A percentile compares a stretch with the other conserved stretches of the same genome.
phyloP scores from a whole-genome alignment of 108 stramenopile species.

The Skeletonema menzelii region DNA sequence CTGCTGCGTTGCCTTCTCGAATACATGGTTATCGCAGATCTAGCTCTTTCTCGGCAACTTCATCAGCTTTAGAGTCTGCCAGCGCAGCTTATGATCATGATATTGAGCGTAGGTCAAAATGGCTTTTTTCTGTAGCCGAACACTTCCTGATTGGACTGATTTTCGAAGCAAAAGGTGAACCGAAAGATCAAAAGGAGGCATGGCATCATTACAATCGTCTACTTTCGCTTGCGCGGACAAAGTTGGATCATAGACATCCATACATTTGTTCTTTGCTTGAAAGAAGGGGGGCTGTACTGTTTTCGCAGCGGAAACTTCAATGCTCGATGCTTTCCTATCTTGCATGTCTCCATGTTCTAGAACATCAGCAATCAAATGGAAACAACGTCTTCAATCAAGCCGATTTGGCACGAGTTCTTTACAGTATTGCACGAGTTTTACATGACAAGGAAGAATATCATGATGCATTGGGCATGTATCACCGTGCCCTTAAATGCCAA shows the following conservation, averaged over 20 bases:
- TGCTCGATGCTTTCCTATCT: slow-evolving; percentile 50
- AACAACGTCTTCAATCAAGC: slow-evolving; percentile 24
- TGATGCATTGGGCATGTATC: slow-evolving; percentile 51
- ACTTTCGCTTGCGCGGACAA: slow-evolving; percentile 33
- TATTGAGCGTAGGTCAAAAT: slow-evolving; percentile 32
- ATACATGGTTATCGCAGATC: slow-evolving; percentile 24
- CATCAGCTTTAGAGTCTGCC: slow-evolving; percentile 14
- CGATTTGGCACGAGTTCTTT: slow-evolving; percentile 41
- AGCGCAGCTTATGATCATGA: slow-evolving; percentile 36
- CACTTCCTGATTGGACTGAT: slow-evolving; percentile 28
- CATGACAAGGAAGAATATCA: slow-evolving; percentile 55
- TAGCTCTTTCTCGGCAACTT: slow-evolving; percentile 28
- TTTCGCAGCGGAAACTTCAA: slow-evolving; percentile 43
- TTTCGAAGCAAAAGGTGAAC: slow-evolving; percentile 30
- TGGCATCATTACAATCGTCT: slow-evolving; percentile 45
- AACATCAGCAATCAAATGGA: slow-evolving; percentile 39
- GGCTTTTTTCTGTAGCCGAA: slow-evolving; percentile 37
- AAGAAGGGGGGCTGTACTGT: slow-evolving; percentile 39
- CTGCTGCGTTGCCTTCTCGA: slow-evolving; percentile 4
- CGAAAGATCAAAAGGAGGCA: slow-evolving; percentile 33
- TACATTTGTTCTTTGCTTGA: slow-evolving; percentile 41
- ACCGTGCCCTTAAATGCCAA: slow-evolving; percentile 36
- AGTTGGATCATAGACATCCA: slow-evolving; percentile 45
- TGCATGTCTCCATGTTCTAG: slow-evolving; percentile 45
- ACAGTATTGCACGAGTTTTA: slow-evolving; percentile 43